Evolutionary conservation across 768 basidiomycete genomes (phyloP), one percentile per base, ranked within the genome.

Genomic region (Trametes coccinea): DNA sequence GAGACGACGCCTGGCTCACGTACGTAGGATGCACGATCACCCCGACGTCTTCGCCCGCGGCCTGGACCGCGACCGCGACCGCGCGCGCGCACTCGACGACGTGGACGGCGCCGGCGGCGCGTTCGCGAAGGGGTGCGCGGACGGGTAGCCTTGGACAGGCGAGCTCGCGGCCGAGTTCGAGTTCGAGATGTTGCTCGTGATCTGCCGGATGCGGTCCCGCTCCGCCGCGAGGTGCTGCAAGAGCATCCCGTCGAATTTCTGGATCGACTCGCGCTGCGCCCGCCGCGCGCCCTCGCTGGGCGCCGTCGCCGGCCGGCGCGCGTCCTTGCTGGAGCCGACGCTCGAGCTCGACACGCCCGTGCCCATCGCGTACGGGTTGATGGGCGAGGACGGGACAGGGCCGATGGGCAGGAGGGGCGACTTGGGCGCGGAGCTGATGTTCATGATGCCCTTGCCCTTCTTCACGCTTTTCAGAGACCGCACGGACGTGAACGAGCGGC

Each of bases 171-270:
- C 51, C 22, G 51, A 53, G 33, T 53, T 53, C 52, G 62, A 63
- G 29, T 51, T 53, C 55, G 69, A 70, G 52, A 68, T 67, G 50
- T 69, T 80, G 67, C 71, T 74, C 54, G 92, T 87, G 71, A 94
- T 92, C 75, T 85, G 80, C 76, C 83, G 88, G 67, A 94, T 80
- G 37, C 84, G 86, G 69, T 92, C 88, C 76, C 85, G 86, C 76
- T 94, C 92, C 54, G 86, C 81, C 75, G 90, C 89, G 78, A 93
- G 89, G 71, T 94, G 92, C 72, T 88, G 86, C 56, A 86, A 75
- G 54, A 94, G 75, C 84, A 94, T 82, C 63, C 90, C 92, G 71
- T 93, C 90, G 65, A 93, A 75, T 74, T 80, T 83, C 74, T 75
- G 79, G 62, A 87, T 71, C 31, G 85, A 85, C 72, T 89, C 86